Conservation (phyloP, 495 filamentous ascomycete species). For the Penicillium mononematosum region DNA sequence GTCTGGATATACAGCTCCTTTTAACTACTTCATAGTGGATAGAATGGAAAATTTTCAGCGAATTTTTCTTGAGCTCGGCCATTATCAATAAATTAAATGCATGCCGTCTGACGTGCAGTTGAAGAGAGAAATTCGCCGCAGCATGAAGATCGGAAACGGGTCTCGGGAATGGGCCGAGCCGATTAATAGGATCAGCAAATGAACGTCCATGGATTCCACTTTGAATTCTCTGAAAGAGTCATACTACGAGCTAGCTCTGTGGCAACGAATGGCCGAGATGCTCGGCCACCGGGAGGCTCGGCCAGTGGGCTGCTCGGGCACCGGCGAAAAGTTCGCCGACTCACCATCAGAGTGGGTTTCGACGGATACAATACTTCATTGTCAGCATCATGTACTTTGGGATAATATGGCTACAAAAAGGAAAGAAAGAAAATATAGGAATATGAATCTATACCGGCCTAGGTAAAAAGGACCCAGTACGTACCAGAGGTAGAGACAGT, state of each 20-base stretch:
- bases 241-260: constrained; percentile 2
- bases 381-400: not conserved
- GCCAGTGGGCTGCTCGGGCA: no score
- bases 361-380: not conserved
- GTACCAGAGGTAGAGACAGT: not conserved
- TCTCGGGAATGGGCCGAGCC: not conserved
- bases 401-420: not conserved
- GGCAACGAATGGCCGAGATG: constrained; percentile 3
- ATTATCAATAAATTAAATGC: not conserved
- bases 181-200: constrained; percentile 1
- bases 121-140: constrained; percentile 2
- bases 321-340: not conserved
- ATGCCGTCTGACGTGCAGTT: not conserved
- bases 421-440: not conserved
- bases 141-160: not conserved
- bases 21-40: constrained; percentile 3
- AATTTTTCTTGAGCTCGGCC: constrained; percentile 1
- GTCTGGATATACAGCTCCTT: not conserved
- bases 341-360: constrained; percentile 1
- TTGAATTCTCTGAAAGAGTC: not conserved
- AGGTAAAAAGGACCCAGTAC: not conserved
- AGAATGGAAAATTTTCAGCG: not conserved
- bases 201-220: not conserved
- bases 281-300: not conserved
- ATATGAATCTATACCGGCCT: not conserved